phyloP scores from a whole-genome alignment of 176 grass and related monocot species.

The Echinochloa phyllopogon region DNA sequence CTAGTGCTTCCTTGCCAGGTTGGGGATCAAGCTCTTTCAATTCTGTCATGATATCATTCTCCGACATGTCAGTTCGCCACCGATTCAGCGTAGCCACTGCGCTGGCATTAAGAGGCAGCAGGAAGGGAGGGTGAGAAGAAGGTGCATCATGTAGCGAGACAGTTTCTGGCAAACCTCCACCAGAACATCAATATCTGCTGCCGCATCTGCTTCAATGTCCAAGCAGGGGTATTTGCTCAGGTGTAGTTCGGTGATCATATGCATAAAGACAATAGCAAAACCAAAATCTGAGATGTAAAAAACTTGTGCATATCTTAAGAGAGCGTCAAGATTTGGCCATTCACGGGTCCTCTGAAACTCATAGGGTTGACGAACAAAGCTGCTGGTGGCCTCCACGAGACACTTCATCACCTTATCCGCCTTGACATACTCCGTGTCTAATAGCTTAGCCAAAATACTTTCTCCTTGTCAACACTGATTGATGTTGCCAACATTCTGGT shows the following conservation, averaged over 20 bases:
- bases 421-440: not conserved
- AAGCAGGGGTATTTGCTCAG: not conserved
- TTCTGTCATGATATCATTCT: conserved; percentile 3
- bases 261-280: not conserved
- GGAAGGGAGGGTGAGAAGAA: not conserved
- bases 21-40: not conserved
- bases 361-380: not conserved
- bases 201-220: not conserved
- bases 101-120: not conserved
- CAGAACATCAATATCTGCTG: not conserved
- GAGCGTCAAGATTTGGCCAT: conserved; percentile 4
- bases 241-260: conserved; percentile 4
- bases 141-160: conserved; percentile 27
- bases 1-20: not conserved
- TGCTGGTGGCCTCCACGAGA: not conserved
- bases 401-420: not conserved
- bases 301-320: conserved; percentile 14
- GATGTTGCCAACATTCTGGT: not conserved
- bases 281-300: conserved; percentile 17
- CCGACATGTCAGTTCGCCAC: not conserved
- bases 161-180: conserved; percentile 12
- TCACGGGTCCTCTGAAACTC: conserved; percentile 13
- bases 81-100: not conserved
- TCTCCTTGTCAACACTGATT: not conserved
- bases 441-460: not conserved